Conservation (phyloP, 2,329 filamentous ascomycete species). For the Dothiorella sarmentorum region DNA sequence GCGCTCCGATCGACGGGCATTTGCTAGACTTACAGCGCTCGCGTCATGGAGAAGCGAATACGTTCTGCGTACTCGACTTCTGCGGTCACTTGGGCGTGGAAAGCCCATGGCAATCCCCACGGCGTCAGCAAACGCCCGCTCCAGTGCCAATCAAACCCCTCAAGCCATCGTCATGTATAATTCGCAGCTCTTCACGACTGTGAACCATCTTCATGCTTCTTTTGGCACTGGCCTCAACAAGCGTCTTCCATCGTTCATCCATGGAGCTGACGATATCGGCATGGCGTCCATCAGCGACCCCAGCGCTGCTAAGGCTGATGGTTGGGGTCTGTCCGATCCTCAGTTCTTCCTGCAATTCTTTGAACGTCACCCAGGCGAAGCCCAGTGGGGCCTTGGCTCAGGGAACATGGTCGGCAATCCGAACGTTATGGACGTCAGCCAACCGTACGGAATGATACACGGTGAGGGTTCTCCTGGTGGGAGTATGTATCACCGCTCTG, state of each 20-base stretch:
- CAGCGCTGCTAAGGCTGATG: constrained; percentile 68
- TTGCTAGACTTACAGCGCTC: constrained; percentile 74
- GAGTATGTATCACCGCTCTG: constrained; percentile 71
- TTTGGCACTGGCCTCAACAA: constrained; percentile 67
- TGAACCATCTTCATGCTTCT: constrained; percentile 75
- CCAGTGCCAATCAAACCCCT: constrained; percentile 59
- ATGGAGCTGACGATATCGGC: constrained; percentile 76
- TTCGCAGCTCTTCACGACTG: constrained; percentile 73
- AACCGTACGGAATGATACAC: constrained; percentile 75
- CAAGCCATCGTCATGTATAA: constrained; percentile 80
- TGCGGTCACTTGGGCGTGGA: constrained; percentile 77
- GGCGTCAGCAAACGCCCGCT: constrained; percentile 29
- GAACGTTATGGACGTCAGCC: constrained; percentile 89
- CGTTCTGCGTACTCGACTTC: constrained; percentile 76
- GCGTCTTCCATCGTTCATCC: constrained; percentile 73
- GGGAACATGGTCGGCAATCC: constrained; percentile 72
- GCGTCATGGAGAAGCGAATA: constrained; percentile 98
- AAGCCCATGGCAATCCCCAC: constrained; percentile 60
- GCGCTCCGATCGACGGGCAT: constrained; percentile 71
- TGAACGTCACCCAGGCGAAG: constrained; percentile 69
- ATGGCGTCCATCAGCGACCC: constrained; percentile 81
- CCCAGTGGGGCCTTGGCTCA: constrained; percentile 73
- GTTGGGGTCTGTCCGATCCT: constrained; percentile 76
- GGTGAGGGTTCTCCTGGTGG: constrained; percentile 86
- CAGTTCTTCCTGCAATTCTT: constrained; percentile 73